phyloP scores from a whole-genome alignment of 1,284 basidiomycete genomes.

The Malassezia equina region DNA sequence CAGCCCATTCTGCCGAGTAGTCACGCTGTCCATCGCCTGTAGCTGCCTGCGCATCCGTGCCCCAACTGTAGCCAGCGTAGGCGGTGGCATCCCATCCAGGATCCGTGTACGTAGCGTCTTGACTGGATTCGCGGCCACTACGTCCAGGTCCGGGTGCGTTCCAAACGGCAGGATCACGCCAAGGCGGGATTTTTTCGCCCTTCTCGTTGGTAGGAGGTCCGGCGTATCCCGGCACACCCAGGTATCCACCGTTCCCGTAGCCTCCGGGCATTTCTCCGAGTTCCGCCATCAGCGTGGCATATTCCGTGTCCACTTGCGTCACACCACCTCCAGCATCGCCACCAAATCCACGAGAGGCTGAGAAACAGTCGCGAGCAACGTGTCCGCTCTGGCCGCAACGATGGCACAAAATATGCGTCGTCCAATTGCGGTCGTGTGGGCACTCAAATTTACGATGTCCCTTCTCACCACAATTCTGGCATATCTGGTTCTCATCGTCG shows the following conservation, averaged over 20 bases:
- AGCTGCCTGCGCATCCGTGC: slow-evolving; percentile 5
- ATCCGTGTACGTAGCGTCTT: neutral
- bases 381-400: slow-evolving; percentile 45
- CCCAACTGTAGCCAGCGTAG: slow-evolving; percentile 8
- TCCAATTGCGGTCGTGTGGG: slow-evolving; percentile 43
- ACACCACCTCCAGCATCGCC: slow-evolving; percentile 37
- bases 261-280: slow-evolving; percentile 61
- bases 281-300: slow-evolving; percentile 93
- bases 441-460: slow-evolving; percentile 53
- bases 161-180: slow-evolving; percentile 45
- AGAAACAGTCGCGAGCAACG: slow-evolving; percentile 39
- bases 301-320: slow-evolving; percentile 78
- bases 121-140: neutral
- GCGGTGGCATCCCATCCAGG: neutral
- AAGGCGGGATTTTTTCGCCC: slow-evolving; percentile 45
- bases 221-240: slow-evolving; percentile 20
- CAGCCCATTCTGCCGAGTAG: slow-evolving; percentile 45
- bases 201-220: slow-evolving; percentile 24
- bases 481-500: slow-evolving; percentile 98
- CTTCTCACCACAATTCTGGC: slow-evolving; percentile 91
- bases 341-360: slow-evolving; percentile 25
- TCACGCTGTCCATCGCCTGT: slow-evolving; percentile 24
- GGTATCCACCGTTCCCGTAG: neutral
- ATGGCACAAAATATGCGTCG: slow-evolving; percentile 44
- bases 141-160: slow-evolving; percentile 27